phyloP scores from a whole-genome alignment of 1,284 basidiomycete species.

The Cryptococcus sp. region DNA sequence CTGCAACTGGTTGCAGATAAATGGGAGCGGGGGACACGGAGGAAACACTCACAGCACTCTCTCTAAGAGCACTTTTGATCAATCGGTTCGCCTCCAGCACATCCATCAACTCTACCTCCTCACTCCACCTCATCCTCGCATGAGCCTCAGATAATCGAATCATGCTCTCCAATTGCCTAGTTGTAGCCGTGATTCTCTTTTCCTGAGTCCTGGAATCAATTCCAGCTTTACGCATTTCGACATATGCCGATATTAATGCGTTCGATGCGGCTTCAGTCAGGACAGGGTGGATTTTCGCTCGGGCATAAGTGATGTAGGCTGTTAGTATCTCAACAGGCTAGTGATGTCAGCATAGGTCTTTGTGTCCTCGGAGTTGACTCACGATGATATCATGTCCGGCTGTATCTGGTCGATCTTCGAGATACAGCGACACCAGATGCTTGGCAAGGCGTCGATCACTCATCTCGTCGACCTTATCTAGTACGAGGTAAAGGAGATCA shows the following conservation, averaged over 20 bases:
- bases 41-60: constrained; percentile 58
- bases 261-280: constrained; percentile 80
- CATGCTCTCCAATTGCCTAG: constrained; percentile 94
- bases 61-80: constrained; percentile 92
- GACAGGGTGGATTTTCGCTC: constrained; percentile 81
- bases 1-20: neutral
- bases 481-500: constrained; percentile 93
- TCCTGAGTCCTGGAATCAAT: constrained; percentile 81
- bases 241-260: constrained; percentile 83
- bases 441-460: constrained; percentile 86
- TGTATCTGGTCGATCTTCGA: constrained; percentile 78
- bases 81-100: constrained; percentile 87
- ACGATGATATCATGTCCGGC: constrained; percentile 73
- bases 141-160: constrained; percentile 97
- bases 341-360: neutral
- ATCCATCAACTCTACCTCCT: constrained; percentile 76
- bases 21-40: neutral
- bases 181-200: constrained; percentile 95
- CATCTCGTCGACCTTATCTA: constrained; percentile 89
- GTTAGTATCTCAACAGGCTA: constrained; percentile 86
- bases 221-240: constrained; percentile 88
- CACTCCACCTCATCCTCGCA: constrained; percentile 88
- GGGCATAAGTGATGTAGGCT: constrained; percentile 90
- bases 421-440: constrained; percentile 87
- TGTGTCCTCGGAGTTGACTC: constrained; percentile 38